Conservation (phyloP, 148 eudicot genomes). For the Tetragonia tetragonoides region DNA sequence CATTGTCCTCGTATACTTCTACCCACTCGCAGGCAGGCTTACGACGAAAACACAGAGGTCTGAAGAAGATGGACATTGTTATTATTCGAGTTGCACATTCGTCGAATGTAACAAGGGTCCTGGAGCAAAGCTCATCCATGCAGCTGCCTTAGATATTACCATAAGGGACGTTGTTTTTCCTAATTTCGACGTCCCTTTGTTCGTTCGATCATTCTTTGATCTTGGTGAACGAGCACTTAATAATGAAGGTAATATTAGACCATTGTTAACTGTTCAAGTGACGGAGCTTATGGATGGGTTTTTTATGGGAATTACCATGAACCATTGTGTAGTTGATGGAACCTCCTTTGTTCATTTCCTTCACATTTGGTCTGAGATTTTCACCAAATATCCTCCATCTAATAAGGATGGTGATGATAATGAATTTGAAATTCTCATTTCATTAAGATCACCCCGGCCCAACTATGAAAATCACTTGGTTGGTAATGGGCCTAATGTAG, state of each 20-base stretch:
- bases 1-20: constrained; percentile 3
- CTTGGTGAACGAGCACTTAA: constrained; percentile 24
- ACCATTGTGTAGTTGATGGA: constrained; percentile 57
- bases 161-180: constrained; percentile 25
- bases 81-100: neutral
- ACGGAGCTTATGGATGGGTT: constrained; percentile 56
- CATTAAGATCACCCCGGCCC: constrained; percentile 3
- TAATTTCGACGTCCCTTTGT: constrained; percentile 27
- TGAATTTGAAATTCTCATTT: no score
- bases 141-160: constrained; percentile 24
- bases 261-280: constrained; percentile 47
- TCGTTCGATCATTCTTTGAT: constrained; percentile 32
- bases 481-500: constrained; percentile 20
- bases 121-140: constrained; percentile 43
- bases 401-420: no score
- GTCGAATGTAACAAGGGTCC: constrained; percentile 35
- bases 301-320: constrained; percentile 44
- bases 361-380: constrained; percentile 42
- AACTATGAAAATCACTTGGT: neutral
- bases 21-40: constrained; percentile 18
- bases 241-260: constrained; percentile 41
- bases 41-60: neutral
- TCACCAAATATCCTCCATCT: neutral
- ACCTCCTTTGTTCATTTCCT: constrained; percentile 51
- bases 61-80: neutral